phyloP scores from a whole-genome alignment of 305 asterid genomes.

The Fraxinus velutina region DNA sequence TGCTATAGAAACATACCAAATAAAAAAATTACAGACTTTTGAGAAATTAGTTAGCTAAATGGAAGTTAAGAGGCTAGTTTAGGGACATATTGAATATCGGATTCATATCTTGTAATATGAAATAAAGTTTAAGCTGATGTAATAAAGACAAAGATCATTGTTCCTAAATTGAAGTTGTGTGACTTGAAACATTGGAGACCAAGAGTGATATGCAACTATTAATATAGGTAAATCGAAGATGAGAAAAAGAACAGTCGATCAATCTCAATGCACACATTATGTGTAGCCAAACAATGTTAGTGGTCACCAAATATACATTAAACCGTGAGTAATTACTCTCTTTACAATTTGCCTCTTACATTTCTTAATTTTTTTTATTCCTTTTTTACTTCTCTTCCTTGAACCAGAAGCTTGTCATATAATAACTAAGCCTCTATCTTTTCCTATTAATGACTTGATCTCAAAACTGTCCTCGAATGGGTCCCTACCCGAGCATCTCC shows the following conservation, averaged over 20 bases:
- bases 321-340: neutral
- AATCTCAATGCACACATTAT: neutral
- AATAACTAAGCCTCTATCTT: neutral
- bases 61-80: neutral
- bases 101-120: neutral
- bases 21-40: neutral
- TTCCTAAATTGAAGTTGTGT: neutral
- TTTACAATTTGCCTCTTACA: neutral
- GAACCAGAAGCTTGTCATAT: neutral
- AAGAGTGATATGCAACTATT: neutral
- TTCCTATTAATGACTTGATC: neutral
- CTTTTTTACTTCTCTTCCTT: neutral
- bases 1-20: neutral
- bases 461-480: neutral
- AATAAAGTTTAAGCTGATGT: neutral
- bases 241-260: neutral
- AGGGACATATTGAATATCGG: neutral
- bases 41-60: neutral
- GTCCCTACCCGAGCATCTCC: neutral
- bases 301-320: neutral
- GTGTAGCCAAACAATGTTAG: neutral
- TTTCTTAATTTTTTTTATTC: neutral
- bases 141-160: neutral
- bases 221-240: neutral
- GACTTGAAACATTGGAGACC: neutral